Percentiles rank a stretch among this genome's conserved stretches.
Conservation (phyloP, 352 stramenopile genomes). For the Peronospora farinosa region DNA sequence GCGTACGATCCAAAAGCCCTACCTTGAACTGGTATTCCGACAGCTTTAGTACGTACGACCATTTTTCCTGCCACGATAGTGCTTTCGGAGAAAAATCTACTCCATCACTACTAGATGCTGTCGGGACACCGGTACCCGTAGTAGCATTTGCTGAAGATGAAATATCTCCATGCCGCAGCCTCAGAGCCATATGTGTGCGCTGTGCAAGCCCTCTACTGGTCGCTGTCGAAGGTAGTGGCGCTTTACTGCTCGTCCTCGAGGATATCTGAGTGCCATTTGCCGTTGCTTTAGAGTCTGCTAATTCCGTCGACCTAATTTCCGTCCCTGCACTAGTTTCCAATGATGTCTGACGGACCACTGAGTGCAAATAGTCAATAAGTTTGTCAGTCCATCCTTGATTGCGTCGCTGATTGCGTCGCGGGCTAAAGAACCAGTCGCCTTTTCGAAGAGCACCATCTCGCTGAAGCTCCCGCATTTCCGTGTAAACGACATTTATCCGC, state of each 20-base stretch:
- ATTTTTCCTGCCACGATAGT: slow-evolving; percentile 60
- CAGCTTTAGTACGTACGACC: slow-evolving; percentile 77
- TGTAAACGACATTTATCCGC: slow-evolving; percentile 81
- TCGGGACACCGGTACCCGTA: slow-evolving; percentile 3
- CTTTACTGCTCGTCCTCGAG: slow-evolving; percentile 5
- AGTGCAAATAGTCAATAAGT: slow-evolving; percentile 67
- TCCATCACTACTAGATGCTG: slow-evolving; percentile 8
- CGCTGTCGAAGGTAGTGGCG: background rate
- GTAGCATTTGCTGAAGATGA: slow-evolving; percentile 1
- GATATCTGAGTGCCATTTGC: slow-evolving; percentile 15
- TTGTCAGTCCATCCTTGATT: slow-evolving; percentile 78
- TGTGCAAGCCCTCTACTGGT: slow-evolving; percentile 4
- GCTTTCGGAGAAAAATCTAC: slow-evolving; percentile 11
- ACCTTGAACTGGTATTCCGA: slow-evolving; percentile 80
- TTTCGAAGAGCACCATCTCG: slow-evolving; percentile 48
- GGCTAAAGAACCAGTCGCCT: slow-evolving; percentile 80
- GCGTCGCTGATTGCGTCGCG: slow-evolving; percentile 57
- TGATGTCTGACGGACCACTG: slow-evolving; percentile 47
- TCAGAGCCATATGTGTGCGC: slow-evolving; percentile 11
- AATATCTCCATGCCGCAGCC: slow-evolving; percentile 24
- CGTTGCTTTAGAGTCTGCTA: slow-evolving; percentile 10
- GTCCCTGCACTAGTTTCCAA: slow-evolving; percentile 17
- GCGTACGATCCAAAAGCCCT: slow-evolving; percentile 57
- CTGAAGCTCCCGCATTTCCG: slow-evolving; percentile 81
- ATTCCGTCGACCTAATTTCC: slow-evolving; percentile 15